Conservation (phyloP, 2,329 filamentous ascomycete species). For the Pseudogymnoascus sp. region DNA sequence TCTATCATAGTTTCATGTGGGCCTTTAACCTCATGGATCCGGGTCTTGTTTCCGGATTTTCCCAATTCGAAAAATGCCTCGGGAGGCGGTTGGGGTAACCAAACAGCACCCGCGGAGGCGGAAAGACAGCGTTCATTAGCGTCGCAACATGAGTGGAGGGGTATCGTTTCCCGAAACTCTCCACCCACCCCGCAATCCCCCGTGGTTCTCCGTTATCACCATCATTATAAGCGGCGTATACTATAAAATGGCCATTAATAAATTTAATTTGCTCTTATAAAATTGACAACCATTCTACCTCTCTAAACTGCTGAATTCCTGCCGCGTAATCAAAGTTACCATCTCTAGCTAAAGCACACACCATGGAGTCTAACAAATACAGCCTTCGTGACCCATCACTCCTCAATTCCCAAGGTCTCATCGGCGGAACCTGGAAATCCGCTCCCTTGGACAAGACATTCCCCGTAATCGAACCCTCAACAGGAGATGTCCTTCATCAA, state of each 20-base stretch:
- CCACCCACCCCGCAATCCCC: neutral
- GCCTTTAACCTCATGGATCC: neutral
- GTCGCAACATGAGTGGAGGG: neutral
- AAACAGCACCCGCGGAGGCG: neutral
- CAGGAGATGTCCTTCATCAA: slow-evolving; percentile 39
- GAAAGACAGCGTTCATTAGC: neutral
- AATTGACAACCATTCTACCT: neutral
- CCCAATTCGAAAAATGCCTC: neutral
- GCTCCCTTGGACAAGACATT: slow-evolving; percentile 47
- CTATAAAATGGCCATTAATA: neutral
- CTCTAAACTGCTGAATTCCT: neutral
- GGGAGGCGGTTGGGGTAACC: neutral
- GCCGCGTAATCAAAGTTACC: neutral
- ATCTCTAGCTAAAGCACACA: neutral
- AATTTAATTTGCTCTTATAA: neutral
- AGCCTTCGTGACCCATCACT: slow-evolving; percentile 24
- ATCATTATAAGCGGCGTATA: neutral
- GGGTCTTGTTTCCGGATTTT: neutral
- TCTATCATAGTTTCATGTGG: neutral
- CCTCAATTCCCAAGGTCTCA: slow-evolving; percentile 42
- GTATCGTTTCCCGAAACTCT: neutral
- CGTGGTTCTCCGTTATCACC: neutral
- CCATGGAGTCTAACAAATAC: neutral
- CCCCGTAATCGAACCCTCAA: slow-evolving; percentile 43
- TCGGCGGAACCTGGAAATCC: slow-evolving; percentile 47